Evolutionary conservation across 306 rosid species (phyloP).

Genomic region (Quercus engelmannii): DNA sequence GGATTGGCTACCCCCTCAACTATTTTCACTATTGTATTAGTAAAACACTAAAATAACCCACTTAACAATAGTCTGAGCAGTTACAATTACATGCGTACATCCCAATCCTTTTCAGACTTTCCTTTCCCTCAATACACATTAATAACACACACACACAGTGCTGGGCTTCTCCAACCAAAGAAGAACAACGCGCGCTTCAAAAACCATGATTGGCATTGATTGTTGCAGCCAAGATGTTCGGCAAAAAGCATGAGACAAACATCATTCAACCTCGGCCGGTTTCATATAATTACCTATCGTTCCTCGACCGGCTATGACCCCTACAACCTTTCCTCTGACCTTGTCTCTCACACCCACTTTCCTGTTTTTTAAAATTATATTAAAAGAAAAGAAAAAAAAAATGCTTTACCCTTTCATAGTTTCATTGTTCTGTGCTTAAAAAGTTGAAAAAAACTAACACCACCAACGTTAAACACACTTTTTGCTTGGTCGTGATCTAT

Average conservation of each 20-base stretch:
- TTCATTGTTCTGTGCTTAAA: neutral
- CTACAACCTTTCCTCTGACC: constrained; percentile 14
- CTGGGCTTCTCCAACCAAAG: neutral
- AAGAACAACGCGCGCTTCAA: constrained; percentile 23
- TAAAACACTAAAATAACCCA: no score
- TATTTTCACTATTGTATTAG: no score
- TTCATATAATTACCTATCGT: constrained; percentile 32
- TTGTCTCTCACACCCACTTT: neutral
- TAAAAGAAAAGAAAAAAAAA: neutral
- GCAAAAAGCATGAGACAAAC: constrained; percentile 39
- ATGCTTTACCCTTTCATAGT: neutral
- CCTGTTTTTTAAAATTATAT: neutral
- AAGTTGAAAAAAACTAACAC: neutral
- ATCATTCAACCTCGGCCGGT: constrained; percentile 21
- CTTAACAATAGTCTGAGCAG: no score
- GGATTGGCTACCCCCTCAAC: no score
- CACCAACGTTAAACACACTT: neutral
- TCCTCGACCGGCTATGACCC: constrained; percentile 37
- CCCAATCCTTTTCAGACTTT: neutral
- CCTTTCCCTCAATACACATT: neutral
- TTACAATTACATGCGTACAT: no score
- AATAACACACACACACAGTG: no score
- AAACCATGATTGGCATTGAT: constrained; percentile 17
- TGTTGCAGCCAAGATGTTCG: constrained; percentile 26
- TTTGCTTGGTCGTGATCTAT: constrained; percentile 46